These are phyloP conservation scores for Corynascus novoguineensis DNA, from an alignment of 495 filamentous ascomycete species.

Conservation along the genomic window DNA sequence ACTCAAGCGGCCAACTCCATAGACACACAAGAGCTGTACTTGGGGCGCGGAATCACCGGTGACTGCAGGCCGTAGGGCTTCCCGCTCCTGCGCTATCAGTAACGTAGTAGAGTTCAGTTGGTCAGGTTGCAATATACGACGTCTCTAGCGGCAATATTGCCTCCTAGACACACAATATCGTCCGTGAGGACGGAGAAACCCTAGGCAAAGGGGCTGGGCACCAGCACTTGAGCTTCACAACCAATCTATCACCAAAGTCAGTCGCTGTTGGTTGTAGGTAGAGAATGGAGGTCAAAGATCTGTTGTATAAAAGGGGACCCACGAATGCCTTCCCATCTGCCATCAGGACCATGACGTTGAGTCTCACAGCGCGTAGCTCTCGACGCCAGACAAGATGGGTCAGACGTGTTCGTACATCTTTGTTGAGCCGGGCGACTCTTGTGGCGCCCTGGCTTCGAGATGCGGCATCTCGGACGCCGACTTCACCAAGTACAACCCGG, in stretches of 20 bases:
- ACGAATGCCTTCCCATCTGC: not conserved
- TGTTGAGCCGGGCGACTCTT: conserved; percentile 32
- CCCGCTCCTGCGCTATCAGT: not conserved
- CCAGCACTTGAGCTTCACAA: not conserved
- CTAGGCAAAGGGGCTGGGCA: too few species aligned
- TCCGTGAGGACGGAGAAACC: not conserved
- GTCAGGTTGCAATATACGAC: not conserved
- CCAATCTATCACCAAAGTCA: not conserved
- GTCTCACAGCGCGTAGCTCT: not conserved
- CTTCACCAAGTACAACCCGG: conserved; percentile 39
- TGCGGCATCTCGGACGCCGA: conserved; percentile 38
- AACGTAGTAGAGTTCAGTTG: not conserved
- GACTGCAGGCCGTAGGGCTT: not conserved
- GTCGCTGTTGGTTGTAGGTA: not conserved
- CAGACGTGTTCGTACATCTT: not conserved
- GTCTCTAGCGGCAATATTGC: not conserved
- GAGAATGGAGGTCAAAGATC: not conserved
- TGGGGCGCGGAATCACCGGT: not conserved
- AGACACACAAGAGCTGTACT: not conserved
- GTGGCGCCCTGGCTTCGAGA: conserved; percentile 34
- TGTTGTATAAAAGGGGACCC: not conserved
- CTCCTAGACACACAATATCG: too few species aligned
- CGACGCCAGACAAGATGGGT: conserved; percentile 3
- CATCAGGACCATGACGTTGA: too few species aligned
- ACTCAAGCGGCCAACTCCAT: not conserved